Percentiles rank a stretch among this genome's conserved stretches.
Conservation (phyloP, 2,329 filamentous ascomycete genomes). For the Colletotrichum cordylinicola region DNA sequence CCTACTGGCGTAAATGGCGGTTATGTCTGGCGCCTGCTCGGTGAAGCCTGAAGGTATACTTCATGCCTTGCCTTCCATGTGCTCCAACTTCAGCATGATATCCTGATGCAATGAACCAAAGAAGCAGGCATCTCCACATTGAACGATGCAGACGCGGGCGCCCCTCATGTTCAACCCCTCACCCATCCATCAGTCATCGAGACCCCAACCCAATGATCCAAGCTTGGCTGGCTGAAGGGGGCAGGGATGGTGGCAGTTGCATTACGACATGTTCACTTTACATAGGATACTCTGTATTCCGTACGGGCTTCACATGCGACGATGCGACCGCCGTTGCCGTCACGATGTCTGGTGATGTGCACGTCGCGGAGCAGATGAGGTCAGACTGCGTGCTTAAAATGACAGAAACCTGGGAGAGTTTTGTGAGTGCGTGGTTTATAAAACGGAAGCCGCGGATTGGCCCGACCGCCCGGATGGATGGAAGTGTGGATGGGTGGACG, state of each 20-base stretch:
- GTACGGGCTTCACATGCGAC: constrained; percentile 13
- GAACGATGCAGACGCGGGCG: not conserved
- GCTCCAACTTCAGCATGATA: not conserved
- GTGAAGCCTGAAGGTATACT: not conserved
- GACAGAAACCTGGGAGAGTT: not conserved
- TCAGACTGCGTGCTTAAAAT: constrained; percentile 12
- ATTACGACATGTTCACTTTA: constrained; percentile 11
- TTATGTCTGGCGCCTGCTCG: not conserved
- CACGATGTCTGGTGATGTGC: constrained; percentile 12
- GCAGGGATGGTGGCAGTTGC: not conserved
- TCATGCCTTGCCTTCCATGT: not conserved
- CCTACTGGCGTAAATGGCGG: not conserved
- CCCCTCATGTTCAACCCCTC: constrained; percentile 12
- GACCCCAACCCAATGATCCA: constrained; percentile 9
- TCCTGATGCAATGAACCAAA: not conserved
- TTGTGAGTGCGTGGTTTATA: not conserved
- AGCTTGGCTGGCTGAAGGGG: constrained; percentile 2
- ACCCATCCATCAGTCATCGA: not conserved
- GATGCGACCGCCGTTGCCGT: not conserved
- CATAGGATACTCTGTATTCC: not conserved
- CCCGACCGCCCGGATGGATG: constrained; percentile 11
- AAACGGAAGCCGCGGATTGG: not conserved
- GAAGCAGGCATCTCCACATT: not conserved
- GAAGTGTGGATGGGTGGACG: not conserved
- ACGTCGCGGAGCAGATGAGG: not conserved